Evolutionary conservation across 768 basidiomycete genomes (phyloP).

Genomic region (Tricholomella constricta): DNA sequence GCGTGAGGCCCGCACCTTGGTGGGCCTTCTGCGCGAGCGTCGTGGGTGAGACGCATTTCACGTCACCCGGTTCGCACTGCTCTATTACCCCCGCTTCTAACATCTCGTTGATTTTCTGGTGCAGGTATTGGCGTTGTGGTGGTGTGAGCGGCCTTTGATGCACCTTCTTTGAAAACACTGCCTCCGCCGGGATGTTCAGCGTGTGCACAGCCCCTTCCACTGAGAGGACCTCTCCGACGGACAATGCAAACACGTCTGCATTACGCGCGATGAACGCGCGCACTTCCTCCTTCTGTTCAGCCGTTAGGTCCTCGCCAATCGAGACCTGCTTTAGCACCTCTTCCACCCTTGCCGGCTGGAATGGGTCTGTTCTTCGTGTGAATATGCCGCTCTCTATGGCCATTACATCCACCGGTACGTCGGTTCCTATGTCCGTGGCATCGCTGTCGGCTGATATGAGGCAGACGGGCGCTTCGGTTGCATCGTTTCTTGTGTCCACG

Average conservation of each 20-base stretch:
- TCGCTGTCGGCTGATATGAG: no score
- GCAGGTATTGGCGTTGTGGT: conserved; percentile 30
- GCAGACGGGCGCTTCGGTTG: no score
- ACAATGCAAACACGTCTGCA: background rate
- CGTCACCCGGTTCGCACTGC: conserved; percentile 20
- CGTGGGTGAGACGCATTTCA: conserved; percentile 23
- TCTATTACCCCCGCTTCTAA: conserved; percentile 33
- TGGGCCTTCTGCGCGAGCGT: conserved; percentile 40
- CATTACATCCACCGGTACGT: no score
- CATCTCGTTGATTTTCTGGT: conserved; percentile 35
- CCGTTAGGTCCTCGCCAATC: conserved; percentile 27
- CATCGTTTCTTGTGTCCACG: no score
- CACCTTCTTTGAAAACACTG: conserved; percentile 14
- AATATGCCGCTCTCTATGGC: background rate
- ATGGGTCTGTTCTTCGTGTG: background rate
- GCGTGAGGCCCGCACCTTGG: conserved; percentile 24
- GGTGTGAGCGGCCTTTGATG: conserved; percentile 22
- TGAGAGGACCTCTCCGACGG: conserved; percentile 12
- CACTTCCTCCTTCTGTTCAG: background rate
- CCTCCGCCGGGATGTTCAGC: conserved; percentile 32
- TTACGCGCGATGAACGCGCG: background rate
- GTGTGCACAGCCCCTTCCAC: conserved; percentile 32
- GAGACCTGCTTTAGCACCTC: conserved; percentile 21
- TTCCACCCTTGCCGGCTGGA: conserved; percentile 22
- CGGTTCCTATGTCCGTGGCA: background rate